Percentiles rank a stretch among this genome's conserved stretches.
Evolutionary conservation across 179 eudicot species (phyloP).

Genomic region (Beta lomatogona): DNA sequence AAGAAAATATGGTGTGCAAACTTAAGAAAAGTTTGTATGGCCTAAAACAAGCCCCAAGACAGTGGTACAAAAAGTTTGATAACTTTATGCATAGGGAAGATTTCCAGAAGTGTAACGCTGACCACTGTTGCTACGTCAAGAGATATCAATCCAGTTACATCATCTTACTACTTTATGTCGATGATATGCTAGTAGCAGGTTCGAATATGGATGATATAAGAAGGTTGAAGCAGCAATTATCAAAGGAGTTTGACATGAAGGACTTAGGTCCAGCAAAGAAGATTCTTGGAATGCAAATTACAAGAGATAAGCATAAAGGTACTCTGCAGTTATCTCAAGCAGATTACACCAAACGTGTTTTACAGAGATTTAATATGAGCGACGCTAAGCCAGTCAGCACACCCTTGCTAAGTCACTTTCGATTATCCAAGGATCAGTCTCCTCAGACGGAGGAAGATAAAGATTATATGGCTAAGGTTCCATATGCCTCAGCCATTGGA

Average conservation of each 20-base stretch:
- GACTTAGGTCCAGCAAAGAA: not conserved
- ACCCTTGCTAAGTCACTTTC: not conserved
- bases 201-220: constrained; percentile 1
- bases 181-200: constrained; percentile 2
- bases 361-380: not conserved
- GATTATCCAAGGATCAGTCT: not conserved
- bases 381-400: not conserved
- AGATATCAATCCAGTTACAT: constrained; percentile 8
- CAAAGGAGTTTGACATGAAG: constrained; percentile 8
- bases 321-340: not conserved
- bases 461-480: not conserved
- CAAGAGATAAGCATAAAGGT: not conserved
- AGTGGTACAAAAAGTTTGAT: not conserved
- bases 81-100: not conserved
- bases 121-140: constrained; percentile 6
- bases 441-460: not conserved
- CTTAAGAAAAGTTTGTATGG: constrained; percentile 3
- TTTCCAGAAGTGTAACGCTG: not conserved
- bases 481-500: too few species aligned
- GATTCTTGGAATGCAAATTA: constrained; percentile 6
- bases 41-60: not conserved
- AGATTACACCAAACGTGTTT: not conserved
- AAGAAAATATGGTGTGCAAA: constrained; percentile 3
- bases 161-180: constrained; percentile 7
- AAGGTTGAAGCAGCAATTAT: constrained; percentile 5